Conservation (phyloP, 1,139 yeast genomes). For the Suhomyces bolitotheri region DNA sequence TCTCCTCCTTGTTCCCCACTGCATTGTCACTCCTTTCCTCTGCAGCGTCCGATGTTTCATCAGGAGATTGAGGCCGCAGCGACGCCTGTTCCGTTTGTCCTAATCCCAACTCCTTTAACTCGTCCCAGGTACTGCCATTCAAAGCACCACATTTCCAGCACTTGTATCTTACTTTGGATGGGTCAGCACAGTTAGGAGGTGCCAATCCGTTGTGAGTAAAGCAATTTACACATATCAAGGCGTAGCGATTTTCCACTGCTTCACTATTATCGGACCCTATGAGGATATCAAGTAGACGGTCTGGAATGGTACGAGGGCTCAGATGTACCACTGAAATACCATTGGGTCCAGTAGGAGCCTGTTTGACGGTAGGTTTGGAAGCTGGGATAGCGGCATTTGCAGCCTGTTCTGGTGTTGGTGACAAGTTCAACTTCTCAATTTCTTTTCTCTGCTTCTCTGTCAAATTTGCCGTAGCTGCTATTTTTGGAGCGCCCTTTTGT, state of each 20-base stretch:
- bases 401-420: not conserved
- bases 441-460: slow-evolving; percentile 6
- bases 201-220: slow-evolving; percentile 78
- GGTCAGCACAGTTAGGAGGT: slow-evolving; percentile 61
- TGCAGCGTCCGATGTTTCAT: not conserved
- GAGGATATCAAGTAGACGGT: slow-evolving; percentile 51
- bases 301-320: slow-evolving; percentile 33
- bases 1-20: too few relatives aligned
- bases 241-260: slow-evolving; percentile 63
- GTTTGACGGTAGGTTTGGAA: not conserved
- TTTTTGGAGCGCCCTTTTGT: not conserved
- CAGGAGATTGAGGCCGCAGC: too few relatives aligned
- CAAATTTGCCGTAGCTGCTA: slow-evolving; percentile 3
- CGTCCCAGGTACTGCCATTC: slow-evolving; percentile 41
- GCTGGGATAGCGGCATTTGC: not conserved
- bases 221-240: slow-evolving; percentile 70
- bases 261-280: slow-evolving; percentile 73
- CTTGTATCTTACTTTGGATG: slow-evolving; percentile 55
- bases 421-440: slow-evolving; percentile 8
- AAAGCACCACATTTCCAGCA: slow-evolving; percentile 74
- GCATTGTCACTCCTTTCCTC: not conserved
- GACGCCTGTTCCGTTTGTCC: not conserved
- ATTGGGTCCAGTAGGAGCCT: not conserved
- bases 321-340: not conserved
- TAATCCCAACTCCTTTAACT: slow-evolving; percentile 11